These are phyloP conservation scores for Cercophora samala DNA, from an alignment of 495 filamentous ascomycete species.

Conservation along the genomic window DNA sequence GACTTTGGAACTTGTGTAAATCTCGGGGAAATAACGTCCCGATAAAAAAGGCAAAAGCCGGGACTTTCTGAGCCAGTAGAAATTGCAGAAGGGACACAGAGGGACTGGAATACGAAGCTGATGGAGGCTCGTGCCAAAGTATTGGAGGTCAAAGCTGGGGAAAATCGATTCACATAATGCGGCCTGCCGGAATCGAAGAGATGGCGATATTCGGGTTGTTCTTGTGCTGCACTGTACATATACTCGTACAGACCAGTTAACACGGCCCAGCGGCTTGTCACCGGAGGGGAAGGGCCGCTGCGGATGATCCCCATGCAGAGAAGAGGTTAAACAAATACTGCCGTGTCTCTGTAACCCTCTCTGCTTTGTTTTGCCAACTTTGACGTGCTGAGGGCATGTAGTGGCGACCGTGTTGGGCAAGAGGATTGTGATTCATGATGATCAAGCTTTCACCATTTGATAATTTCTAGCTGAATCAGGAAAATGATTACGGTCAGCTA, in stretches of 20 bases:
- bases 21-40: neutral
- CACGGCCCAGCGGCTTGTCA: constrained; percentile 4
- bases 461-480: neutral
- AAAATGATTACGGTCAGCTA: neutral
- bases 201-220: neutral
- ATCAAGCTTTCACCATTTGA: neutral
- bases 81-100: neutral
- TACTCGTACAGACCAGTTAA: neutral
- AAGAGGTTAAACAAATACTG: neutral
- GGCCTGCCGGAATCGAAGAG: constrained; percentile 4
- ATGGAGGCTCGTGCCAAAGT: constrained; percentile 7
- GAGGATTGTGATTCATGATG: neutral
- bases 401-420: neutral
- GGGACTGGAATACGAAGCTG: neutral
- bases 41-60: neutral
- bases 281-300: constrained; percentile 7
- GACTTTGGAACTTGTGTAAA: neutral
- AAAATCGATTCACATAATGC: constrained; percentile 2
- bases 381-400: neutral
- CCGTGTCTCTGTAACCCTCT: neutral
- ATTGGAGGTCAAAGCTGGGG: neutral
- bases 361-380: neutral
- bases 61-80: neutral
- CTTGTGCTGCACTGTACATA: neutral
- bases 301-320: constrained; percentile 10